A percentile compares a stretch with the other conserved stretches of the same genome.
These are phyloP conservation scores for Xylariaceae sp. DNA, from an alignment of 2,329 filamentous ascomycete genomes.

Conservation along the genomic window DNA sequence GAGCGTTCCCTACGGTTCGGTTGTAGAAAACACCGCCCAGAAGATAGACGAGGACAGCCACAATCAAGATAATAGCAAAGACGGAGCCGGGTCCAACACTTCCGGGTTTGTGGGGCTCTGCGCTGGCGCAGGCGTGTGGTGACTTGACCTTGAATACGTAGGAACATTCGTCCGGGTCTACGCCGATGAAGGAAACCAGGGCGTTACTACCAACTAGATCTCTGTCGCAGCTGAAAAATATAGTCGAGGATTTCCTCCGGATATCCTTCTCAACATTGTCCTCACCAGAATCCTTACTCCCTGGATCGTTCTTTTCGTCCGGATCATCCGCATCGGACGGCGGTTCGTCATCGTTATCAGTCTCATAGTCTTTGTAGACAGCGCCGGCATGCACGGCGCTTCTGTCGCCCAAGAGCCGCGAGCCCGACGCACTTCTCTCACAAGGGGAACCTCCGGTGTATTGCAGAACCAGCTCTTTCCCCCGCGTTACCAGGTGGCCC, in stretches of 20 bases:
- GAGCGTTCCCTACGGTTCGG: slow-evolving; percentile 85
- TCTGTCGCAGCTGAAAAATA: slow-evolving; percentile 89
- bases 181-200: slow-evolving; percentile 75
- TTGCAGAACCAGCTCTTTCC: slow-evolving; percentile 71
- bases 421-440: slow-evolving; percentile 42
- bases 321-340: slow-evolving; percentile 7
- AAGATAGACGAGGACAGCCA: slow-evolving; percentile 80
- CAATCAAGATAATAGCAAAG: slow-evolving; percentile 78
- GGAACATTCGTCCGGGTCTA: slow-evolving; percentile 81
- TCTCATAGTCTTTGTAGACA: slow-evolving; percentile 31
- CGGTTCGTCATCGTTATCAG: slow-evolving; percentile 32
- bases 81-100: slow-evolving; percentile 67
- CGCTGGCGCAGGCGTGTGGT: slow-evolving; percentile 68
- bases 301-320: neutral
- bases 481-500: slow-evolving; percentile 53
- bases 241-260: slow-evolving; percentile 72
- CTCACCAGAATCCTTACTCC: slow-evolving; percentile 8
- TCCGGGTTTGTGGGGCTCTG: slow-evolving; percentile 68
- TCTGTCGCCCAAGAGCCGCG: slow-evolving; percentile 29
- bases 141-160: slow-evolving; percentile 96
- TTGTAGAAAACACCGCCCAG: slow-evolving; percentile 94
- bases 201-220: slow-evolving; percentile 67
- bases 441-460: slow-evolving; percentile 76
- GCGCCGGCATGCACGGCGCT: slow-evolving; percentile 36
- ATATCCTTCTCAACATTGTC: slow-evolving; percentile 26